phyloP scores from a whole-genome alignment of 176 grass and related monocot genomes.

The Bonia amplexicaulis region DNA sequence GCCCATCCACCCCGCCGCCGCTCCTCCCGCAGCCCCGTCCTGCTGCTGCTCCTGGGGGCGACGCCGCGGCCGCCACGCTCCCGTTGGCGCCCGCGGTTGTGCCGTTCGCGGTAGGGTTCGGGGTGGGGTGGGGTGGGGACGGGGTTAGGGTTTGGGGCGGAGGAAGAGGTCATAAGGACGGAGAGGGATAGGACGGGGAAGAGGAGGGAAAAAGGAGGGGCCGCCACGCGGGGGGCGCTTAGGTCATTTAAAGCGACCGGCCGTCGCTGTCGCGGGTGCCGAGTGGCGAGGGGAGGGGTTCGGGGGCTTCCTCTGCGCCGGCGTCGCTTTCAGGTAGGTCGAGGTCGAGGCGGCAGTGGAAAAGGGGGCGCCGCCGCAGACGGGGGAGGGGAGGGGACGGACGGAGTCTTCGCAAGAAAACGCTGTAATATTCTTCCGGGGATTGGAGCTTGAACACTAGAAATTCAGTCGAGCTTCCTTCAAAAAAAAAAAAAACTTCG shows the following conservation, averaged over 20 bases:
- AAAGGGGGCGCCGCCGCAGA: too few species aligned
- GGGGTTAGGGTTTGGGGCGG: slow-evolving; percentile 60
- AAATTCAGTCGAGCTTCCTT: too few species aligned
- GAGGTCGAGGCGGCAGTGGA: too few species aligned
- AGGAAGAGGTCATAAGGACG: slow-evolving; percentile 76
- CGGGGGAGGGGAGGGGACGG: too few species aligned
- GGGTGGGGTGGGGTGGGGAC: slow-evolving; percentile 19
- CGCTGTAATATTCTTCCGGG: too few species aligned
- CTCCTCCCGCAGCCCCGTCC: slow-evolving; percentile 22
- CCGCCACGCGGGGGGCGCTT: slow-evolving; percentile 8
- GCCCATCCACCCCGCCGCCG: slow-evolving; percentile 23
- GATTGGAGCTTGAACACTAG: too few species aligned
- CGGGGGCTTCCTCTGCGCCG: slow-evolving; percentile 3
- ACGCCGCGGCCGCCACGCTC: background rate
- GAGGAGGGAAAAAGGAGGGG: background rate
- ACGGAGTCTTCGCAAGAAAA: background rate
- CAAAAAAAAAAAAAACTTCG: too few species aligned
- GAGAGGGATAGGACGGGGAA: slow-evolving; percentile 25
- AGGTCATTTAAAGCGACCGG: slow-evolving; percentile 58
- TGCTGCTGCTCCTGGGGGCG: slow-evolving; percentile 37
- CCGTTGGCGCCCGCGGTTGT: slow-evolving; percentile 19
- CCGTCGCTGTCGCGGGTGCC: slow-evolving; percentile 58
- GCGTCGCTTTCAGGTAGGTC: slow-evolving; percentile 43
- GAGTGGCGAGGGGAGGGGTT: background rate
- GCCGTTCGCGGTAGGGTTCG: slow-evolving; percentile 17